These are phyloP conservation scores for Tinospora cordifolia DNA, from an alignment of 164 flowering plant genomes.

Conservation along the genomic window DNA sequence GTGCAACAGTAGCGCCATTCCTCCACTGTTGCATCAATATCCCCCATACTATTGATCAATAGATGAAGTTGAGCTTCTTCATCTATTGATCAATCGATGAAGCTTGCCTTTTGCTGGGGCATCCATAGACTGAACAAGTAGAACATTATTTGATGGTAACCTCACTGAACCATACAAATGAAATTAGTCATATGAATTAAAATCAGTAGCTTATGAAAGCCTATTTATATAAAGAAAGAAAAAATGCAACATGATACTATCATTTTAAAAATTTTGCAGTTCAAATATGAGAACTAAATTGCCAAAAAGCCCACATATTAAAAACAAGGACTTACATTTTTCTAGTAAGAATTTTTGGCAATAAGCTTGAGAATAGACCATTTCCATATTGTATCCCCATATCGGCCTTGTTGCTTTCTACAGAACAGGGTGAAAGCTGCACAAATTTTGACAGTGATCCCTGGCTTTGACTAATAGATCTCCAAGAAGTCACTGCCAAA, in stretches of 20 bases:
- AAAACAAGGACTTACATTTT: conserved; percentile 43
- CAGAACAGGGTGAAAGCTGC: conserved; percentile 25
- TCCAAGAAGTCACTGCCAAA: conserved; percentile 32
- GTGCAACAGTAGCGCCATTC: conserved; percentile 18
- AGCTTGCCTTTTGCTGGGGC: too few relatives aligned
- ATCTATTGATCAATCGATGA: too few relatives aligned
- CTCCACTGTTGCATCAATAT: conserved; percentile 29
- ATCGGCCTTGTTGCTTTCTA: conserved; percentile 23
- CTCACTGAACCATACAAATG: conserved; percentile 37
- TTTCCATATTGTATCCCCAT: conserved; percentile 50
- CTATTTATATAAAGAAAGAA: not conserved
- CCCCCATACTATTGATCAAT: too few relatives aligned
- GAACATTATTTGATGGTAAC: conserved; percentile 31
- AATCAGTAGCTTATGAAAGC: not conserved
- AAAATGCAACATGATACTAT: not conserved
- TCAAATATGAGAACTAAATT: not conserved
- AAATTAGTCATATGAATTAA: not conserved
- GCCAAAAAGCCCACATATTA: not conserved
- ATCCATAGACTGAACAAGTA: conserved; percentile 29
- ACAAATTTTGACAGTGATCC: conserved; percentile 25
- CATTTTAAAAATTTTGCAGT: not conserved
- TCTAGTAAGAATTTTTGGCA: conserved; percentile 60
- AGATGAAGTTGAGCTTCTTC: too few relatives aligned
- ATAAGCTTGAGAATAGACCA: conserved; percentile 69
- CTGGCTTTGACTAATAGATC: conserved; percentile 22